Evolutionary conservation across 371 early-diverging fungal species (phyloP), one percentile per base, ranked within the genome.

Genomic region (Saksenaea oblongispora): DNA sequence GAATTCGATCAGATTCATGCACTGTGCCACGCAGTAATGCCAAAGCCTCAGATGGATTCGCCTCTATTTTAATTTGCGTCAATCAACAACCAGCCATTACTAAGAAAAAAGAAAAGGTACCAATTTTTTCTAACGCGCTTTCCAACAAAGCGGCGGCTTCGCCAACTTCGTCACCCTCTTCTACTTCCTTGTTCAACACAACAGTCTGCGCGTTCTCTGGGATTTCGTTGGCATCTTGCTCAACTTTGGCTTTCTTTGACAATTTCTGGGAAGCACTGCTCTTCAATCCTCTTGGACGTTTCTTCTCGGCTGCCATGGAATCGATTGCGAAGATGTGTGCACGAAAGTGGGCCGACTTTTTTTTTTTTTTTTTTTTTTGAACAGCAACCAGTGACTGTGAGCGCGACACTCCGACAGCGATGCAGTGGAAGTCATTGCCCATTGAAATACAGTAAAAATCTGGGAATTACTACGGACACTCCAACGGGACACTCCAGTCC

Each of bases 1-100:
- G 59, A 66, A 87, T 87, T 44, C 87, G 74, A 57, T 87, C 87
- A 13, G 84, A 85, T 59, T 87, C 87, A 59, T 87, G 85, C 60
- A 87, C 78, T 0, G 85, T 83, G 15, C 87, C 87, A 27, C 87
- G 84, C 47, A 87, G 58, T 8, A 82, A 61, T 41, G 78, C 61
- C 24, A 78, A 65, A 31, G 80, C 78, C 41, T 58, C 74, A 14
- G 56, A 39, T 26, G 73, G 69, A 53, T 73, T 68, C 2, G 42
- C 58, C 17, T 74, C 79, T 75, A 54, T 26, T 26, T 5, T 42
- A 4, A 41, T 37, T 17, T 7, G 47, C 15, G 0, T 10, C 17
- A 27, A 36, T 14, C 14, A 53, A n/a, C n/a, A n/a, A n/a, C 13
- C 1, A 14, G 8, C 14, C 27, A 8, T 35, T 26, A 39, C 37